A percentile compares a stretch with the other conserved stretches of the same genome.
phyloP scores from a whole-genome alignment of 225 moss, liverwort and hornwort genomes.

The Straminergon stramineum region DNA sequence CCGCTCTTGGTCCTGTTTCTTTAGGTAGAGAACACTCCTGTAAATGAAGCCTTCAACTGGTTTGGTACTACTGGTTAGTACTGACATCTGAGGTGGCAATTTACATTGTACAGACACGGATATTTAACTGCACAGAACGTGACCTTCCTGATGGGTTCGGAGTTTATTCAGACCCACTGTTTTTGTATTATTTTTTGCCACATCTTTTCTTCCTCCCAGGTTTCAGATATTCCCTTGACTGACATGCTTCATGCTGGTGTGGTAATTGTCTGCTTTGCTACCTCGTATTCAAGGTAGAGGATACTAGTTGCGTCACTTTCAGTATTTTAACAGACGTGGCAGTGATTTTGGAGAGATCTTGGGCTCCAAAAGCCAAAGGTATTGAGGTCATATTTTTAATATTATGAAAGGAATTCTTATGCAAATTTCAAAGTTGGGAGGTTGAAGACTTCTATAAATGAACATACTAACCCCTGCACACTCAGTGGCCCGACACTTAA shows the following conservation, averaged over 20 bases:
- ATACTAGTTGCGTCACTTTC: neutral
- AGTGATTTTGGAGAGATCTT: neutral
- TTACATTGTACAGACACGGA: conserved; percentile 19
- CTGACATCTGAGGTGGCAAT: neutral
- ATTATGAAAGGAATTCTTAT: neutral
- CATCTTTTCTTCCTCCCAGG: neutral
- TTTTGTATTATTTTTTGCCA: neutral
- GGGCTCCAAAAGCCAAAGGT: neutral
- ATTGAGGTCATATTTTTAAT: neutral
- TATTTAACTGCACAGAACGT: neutral
- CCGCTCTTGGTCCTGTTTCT: neutral
- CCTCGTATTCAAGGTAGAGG: neutral
- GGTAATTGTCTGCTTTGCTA: neutral
- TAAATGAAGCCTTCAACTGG: neutral
- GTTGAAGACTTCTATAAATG: neutral
- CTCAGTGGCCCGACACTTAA: neutral
- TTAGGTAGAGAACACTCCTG: conserved; percentile 5
- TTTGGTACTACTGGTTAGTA: neutral
- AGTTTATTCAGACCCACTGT: neutral
- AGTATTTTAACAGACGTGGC: neutral
- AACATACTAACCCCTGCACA: neutral
- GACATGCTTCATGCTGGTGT: neutral
- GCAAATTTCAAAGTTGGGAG: neutral
- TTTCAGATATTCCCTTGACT: neutral
- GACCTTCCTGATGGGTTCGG: neutral